Evolutionary conservation across 495 filamentous ascomycete species (phyloP), one percentile per base, ranked within the genome.

Genomic region (Neurospora cerealis): DNA sequence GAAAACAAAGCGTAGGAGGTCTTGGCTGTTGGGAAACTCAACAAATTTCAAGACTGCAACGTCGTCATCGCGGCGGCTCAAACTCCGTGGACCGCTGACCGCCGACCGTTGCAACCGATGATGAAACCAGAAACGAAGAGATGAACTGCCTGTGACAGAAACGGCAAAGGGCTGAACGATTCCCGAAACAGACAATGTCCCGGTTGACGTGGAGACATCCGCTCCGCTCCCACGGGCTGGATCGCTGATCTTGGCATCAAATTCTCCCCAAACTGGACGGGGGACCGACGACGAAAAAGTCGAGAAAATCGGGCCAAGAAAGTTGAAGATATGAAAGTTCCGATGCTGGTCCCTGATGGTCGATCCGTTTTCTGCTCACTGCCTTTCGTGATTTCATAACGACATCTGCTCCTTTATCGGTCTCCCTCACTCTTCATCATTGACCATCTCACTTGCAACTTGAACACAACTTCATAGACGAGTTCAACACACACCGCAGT

Each of bases 221-320:
- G 42, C 70, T 72, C 73, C 70, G 74, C 69, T 72, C 39, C 48
- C 72, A 75, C 74, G 69, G 42, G 54, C 46, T 39, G 74, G 40
- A 36, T 62, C 54, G 74, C 73, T 75, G 74, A 71, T 41, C 40
- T 11, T 19, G 42, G 28, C 40, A 46, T 71, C 70, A 71, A 74
- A 32, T 62, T 32, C 48, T 17, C 24, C 21, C 24, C 10, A 62
- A 24, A 28, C 10, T 32, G 48, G 11, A 17, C 48, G 11, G 11
- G 21, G 46, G 24, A 60, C 28, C 24, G 28, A 62, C 54, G 54
- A 19, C 28, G 54, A 34, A 62, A 62, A 62, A 17, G 21, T 60
- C 48, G 48, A 60, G 48, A 15, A 48, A 28, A 13, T 54, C n/a
- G n/a, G n/a, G 44, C 44, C n/a, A 48, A 48, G n/a, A 21, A 10